Conservation (phyloP, 805 yeast species). For the Candida cerambycidarum region DNA sequence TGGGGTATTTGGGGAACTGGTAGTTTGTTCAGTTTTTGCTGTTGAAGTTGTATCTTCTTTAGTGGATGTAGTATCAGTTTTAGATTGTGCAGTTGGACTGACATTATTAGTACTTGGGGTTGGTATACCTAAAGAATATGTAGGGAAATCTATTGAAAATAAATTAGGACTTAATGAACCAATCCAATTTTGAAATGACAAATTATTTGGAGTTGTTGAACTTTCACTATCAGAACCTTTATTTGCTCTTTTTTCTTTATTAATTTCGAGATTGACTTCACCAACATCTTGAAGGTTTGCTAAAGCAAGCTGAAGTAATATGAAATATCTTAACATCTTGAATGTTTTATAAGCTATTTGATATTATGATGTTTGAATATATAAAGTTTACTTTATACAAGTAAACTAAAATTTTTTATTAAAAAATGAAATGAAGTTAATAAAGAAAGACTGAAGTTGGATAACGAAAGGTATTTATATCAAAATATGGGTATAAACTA, state of each 20-base stretch:
- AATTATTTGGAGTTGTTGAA: conserved; percentile 6
- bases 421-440: conserved; percentile 2
- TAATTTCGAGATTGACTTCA: conserved; percentile 1
- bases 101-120: not conserved
- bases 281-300: conserved; percentile 2
- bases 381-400: no score
- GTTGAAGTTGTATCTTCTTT: no score
- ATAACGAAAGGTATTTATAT: conserved; percentile 4
- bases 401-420: not conserved
- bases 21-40: no score
- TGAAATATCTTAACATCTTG: conserved; percentile 3
- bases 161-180: conserved; percentile 2
- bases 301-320: conserved; percentile 1
- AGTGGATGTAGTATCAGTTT: not conserved
- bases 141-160: not conserved
- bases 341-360: not conserved
- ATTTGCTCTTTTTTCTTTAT: not conserved
- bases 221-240: conserved; percentile 5
- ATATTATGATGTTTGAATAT: no score
- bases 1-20: no score
- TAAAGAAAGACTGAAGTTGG: conserved; percentile 15
- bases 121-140: not conserved
- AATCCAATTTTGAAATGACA: conserved; percentile 8
- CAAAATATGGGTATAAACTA: not conserved
- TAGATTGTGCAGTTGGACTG: not conserved